Base-by-base conservation (phyloP, 2,329 filamentous ascomycete species). In the Thermomyces lanuginosus region DNA sequence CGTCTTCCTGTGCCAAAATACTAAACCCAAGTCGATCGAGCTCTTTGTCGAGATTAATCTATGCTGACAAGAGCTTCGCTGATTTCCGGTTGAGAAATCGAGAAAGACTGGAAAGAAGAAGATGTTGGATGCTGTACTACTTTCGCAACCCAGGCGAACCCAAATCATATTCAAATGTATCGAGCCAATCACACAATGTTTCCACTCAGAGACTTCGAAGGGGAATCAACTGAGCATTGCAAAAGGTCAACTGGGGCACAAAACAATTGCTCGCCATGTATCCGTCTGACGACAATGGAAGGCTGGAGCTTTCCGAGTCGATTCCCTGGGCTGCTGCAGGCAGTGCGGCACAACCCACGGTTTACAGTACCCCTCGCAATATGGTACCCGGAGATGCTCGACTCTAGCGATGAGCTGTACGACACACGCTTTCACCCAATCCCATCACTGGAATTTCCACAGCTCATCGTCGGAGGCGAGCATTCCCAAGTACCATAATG, bases 331-430 rank as follows among this genome's bases (percentile, higher is more conserved):
- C n/a, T n/a, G 20, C n/a, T 8, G 13, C 12, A 5, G 36, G 34
- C 6, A 32, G 28, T 9, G 22, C 11, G 6, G 27, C 5, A 6
- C 32, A 33, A 10, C 31, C n/a, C 31, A 5, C 16, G 14, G 11
- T 18, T 43, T 5, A 37, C 38, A 2, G 30, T 40, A 8, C 13
- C 36, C 4, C 22, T 40, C 4, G 39, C 28, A 2, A 14, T 42
- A n/a, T 42, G 36, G 36, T 42, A 40, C 29, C 14, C 41, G 2
- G 38, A 36, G 8, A 42, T 42, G 39, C 34, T 41, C 22, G 35
- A 36, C 16, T 24, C 31, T 4, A 12, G 30, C 8, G 24, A 35
- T 19, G 18, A n/a, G n/a, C n/a, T n/a, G n/a, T n/a, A n/a, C n/a
- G n/a, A n/a, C n/a, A n/a, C n/a, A n/a, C n/a, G n/a, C n/a, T n/a